These are phyloP conservation scores for Phalaenopsis aphrodite DNA, from an alignment of 106 monocot genomes.

Conservation along the genomic window DNA sequence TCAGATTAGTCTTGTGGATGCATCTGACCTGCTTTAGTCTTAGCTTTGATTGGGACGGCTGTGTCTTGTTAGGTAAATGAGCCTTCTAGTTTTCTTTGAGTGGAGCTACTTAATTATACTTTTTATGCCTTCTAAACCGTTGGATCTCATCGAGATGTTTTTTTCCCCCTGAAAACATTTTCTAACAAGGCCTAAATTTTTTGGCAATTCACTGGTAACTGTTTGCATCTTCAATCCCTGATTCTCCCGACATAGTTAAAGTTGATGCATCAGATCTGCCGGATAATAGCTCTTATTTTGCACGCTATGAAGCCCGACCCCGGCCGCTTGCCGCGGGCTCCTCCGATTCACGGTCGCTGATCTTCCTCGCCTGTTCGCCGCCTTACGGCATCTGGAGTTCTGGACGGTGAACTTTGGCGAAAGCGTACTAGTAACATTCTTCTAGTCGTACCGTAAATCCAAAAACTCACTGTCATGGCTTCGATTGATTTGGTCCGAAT, in stretches of 20 bases:
- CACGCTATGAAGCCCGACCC: background rate
- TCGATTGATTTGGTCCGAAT: slow-evolving; percentile 64
- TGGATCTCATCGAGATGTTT: no score
- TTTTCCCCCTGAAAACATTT: no score
- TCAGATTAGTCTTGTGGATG: no score
- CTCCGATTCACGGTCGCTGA: background rate
- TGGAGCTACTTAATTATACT: no score
- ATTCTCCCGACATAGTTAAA: background rate
- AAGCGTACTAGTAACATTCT: background rate
- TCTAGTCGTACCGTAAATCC: background rate
- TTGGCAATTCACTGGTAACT: background rate
- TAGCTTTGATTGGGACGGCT: no score
- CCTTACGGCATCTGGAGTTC: background rate
- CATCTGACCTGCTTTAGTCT: no score
- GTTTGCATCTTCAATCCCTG: background rate
- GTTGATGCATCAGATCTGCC: background rate
- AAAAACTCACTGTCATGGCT: slow-evolving; percentile 35
- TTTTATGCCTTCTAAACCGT: no score
- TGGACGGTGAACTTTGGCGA: background rate
- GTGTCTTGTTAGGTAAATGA: no score
- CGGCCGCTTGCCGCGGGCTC: background rate
- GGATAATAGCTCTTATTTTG: background rate
- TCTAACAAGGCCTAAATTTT: no score
- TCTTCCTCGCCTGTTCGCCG: background rate
- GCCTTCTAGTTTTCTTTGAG: no score